Base-by-base conservation (phyloP, 441 rosid genomes). In the Pelargonium myrrhifolium region DNA sequence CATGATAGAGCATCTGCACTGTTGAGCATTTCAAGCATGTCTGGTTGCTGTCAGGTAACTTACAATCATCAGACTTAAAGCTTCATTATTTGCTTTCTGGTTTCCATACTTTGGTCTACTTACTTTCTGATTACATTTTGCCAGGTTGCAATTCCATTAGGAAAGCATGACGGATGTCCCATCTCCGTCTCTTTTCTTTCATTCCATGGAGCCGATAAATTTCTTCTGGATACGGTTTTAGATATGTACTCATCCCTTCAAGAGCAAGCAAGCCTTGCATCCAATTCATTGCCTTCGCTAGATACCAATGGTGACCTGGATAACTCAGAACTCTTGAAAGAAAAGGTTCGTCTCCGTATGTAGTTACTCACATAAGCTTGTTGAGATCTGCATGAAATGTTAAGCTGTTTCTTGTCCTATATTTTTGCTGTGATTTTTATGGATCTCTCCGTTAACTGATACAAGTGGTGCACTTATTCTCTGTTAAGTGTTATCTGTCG, bases 31-130 rank as follows among this genome's bases (percentile, higher is more conserved):
- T 86, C 97, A 31, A 90, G 95, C 85, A 79, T 90, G 93, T 90
- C 99, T 51, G 97, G 99, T 8, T 88, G 99, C 75, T 90, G 99
- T 79, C 95, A 93, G 89, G 99, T 89, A 78, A 67, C 18, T 65
- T 70, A 12, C 18, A 47, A 18, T 45, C 72, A 22, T 73, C n/a
- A 58, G 56, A n/a, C 64, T 69, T 58, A 31, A 55, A 2, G 58
- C 64, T 72, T 69, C 66, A 31, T 8, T 58, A 31, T 28, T 21
- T 24, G 6, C 11, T 5, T 66, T 63, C 49, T 51, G 3, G 55
- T 17, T 60, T 71, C 8, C 47, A 7, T 22, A 40, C 18, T 64
- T 28, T 9, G 56, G 49, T 47, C 26, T 42, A 17, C 17, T 71
- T 65, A 65, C 71, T 24, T 53, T 45, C 55, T 15, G 56, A 45